Evolutionary conservation across 2,329 filamentous ascomycete species (phyloP), one percentile per base, ranked within the genome.

Genomic region (Macrophomina pseudophaseolina): DNA sequence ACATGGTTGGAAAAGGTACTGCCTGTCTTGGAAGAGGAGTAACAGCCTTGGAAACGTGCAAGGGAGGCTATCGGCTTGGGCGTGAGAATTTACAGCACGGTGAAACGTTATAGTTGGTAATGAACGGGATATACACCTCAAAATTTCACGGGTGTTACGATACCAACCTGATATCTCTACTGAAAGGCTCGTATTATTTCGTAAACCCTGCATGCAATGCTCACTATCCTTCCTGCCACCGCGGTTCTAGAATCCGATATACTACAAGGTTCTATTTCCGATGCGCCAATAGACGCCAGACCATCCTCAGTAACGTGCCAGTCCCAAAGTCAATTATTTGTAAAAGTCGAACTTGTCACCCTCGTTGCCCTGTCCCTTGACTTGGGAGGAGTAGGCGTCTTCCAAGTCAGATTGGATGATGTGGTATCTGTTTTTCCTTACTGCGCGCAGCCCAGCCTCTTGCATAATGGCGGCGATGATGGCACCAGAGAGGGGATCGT

Each of bases 401-500:
- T 99, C 95, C 70, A 99, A 84, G 81, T 99, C 95, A 69, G 87
- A 89, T 84, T 99, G 95, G 75, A 99, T 98, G 79, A 99, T 99
- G 81, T 99, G 98, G 83, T 99, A 99, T 74, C 95, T 86, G 82
- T 99, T 98, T 89, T 97, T 98, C 74, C 94, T 87, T 70, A 98
- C 94, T 32, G 94, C 94, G 71, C 94, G 88, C 72, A 99, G 85
- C 71, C 95, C 95, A 38, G 95, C 95, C 82, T 99, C 95, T 81
- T 99, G 95, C 95, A 99, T 99, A 78, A 99, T 97, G 62, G 95
- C 95, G 56, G 95, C 94, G 78, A 99, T 99, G 73, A 99, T 90
- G 66, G 95, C 95, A 73, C 95, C 95, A 58, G 92, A 96, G 58
- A 99, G 84, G 2, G 95, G 95, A 78, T 99, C 95, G 77, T 98